These are phyloP conservation scores for Penicillium sp. DNA, from an alignment of 2,329 filamentous ascomycete species.

Conservation along the genomic window DNA sequence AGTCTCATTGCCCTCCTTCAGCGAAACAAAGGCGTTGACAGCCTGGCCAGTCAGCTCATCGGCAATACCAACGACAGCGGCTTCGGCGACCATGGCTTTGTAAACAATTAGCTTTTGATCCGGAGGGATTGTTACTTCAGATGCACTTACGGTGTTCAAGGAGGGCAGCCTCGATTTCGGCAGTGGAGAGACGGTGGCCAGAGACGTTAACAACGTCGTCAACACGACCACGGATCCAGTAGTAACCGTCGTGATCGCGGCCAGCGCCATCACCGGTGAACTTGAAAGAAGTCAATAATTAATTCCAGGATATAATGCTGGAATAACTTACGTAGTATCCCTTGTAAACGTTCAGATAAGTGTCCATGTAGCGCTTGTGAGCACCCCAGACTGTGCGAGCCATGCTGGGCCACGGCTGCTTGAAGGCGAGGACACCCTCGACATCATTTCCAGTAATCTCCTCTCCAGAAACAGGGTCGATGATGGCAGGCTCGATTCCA, in stretches of 20 bases:
- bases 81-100: conserved; percentile 72
- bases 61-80: conserved; percentile 88
- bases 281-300: conserved; percentile 27
- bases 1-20: conserved; percentile 81
- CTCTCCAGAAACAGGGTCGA: conserved; percentile 92
- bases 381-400: conserved; percentile 96
- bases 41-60: conserved; percentile 97
- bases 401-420: conserved; percentile 98
- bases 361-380: conserved; percentile 98
- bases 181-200: conserved; percentile 92
- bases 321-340: conserved; percentile 83
- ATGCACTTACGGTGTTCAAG: conserved; percentile 74
- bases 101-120: conserved; percentile 20
- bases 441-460: conserved; percentile 96
- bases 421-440: conserved; percentile 94
- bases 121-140: not conserved
- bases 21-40: conserved; percentile 92
- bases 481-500: conserved; percentile 95
- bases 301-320: no score
- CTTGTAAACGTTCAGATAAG: conserved; percentile 96
- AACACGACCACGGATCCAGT: conserved; percentile 98
- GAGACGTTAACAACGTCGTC: conserved; percentile 99
- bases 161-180: conserved; percentile 95
- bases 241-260: conserved; percentile 96
- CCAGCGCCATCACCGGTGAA: conserved; percentile 79